Evolutionary conservation across 1,139 yeast species (phyloP), one percentile per base, ranked within the genome.

Genomic region (Protomyces inundatus): DNA sequence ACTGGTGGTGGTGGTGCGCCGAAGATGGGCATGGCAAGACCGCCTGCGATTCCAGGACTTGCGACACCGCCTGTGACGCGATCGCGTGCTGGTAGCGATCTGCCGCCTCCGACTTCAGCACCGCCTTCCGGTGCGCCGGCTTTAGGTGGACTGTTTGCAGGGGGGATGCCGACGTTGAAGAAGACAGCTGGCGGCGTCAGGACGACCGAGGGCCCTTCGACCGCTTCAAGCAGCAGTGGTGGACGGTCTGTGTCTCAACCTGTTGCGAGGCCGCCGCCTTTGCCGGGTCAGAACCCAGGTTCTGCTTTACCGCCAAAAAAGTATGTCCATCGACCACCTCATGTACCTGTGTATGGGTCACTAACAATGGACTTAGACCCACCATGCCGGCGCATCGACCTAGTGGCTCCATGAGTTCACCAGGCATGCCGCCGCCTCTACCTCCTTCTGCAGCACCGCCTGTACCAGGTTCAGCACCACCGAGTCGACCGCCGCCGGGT

Each of bases 131-230:
- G 69, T 60, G 78, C 78, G 3, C 86, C 86, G n/a, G 85, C 80
- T 71, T 75, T 89, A 67, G 95, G 91, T 32, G 93, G 87, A 65
- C 81, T 89, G 14, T 85, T 89, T 74, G 95, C 96, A 6, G 90
- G 89, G 9, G 96, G 96, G 1, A 81, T 90, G 73, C 96, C 97
- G 6, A 88, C 87, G 71, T 77, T 90, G 69, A 84, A 82, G 69
- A 67, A 58, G 45, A 58, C 63, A 81, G 48, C 78, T 77, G 35
- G 73, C 30, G 55, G 81, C 1, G 79, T 79, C 7, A 74, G 77
- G 40, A 81, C 82, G 0, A 73, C 67, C 55, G 57, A 23, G 56
- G 51, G 36, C 23, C 16, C 75, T 1, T 68, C 70, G 10, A 42
- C 54, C 23, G 51, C 67, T 34, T 23, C 23, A 23, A 23, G 23